phyloP scores from a whole-genome alignment of 192 early-diverging fungal species.

The Lobosporangium transversale region DNA sequence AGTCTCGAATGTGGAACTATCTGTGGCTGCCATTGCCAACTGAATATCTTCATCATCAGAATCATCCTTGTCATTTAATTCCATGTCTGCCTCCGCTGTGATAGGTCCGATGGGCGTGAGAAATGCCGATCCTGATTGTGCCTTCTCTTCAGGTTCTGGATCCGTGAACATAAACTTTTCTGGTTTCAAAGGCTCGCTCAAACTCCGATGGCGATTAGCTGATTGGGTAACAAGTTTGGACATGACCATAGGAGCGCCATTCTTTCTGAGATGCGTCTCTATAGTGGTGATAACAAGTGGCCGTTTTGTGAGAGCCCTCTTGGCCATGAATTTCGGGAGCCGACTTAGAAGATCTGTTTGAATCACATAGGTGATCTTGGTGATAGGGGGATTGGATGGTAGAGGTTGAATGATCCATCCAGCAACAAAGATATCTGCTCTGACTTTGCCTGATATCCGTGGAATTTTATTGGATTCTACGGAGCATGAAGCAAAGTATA shows the following conservation, averaged over 20 bases:
- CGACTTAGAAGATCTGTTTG: constrained; percentile 63
- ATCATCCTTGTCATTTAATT: constrained; percentile 22
- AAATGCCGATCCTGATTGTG: constrained; percentile 32
- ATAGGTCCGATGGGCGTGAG: constrained; percentile 26
- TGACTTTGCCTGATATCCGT: constrained; percentile 52
- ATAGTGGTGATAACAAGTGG: constrained; percentile 62
- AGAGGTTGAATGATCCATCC: constrained; percentile 69
- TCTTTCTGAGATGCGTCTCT: constrained; percentile 63
- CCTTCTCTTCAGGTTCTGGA: constrained; percentile 16
- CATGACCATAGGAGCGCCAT: constrained; percentile 52
- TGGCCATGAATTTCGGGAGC: constrained; percentile 66
- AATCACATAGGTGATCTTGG: constrained; percentile 65
- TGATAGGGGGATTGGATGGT: constrained; percentile 55
- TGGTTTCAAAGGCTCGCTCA: constrained; percentile 41
- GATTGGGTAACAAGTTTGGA: constrained; percentile 40
- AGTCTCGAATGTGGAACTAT: background rate
- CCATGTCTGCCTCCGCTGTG: constrained; percentile 11
- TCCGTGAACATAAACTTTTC: constrained; percentile 29
- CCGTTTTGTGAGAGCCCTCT: constrained; percentile 59
- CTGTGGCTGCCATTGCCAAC: background rate
- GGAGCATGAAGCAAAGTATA: constrained; percentile 61
- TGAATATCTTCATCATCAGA: constrained; percentile 26
- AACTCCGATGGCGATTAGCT: constrained; percentile 40
- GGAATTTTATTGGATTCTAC: constrained; percentile 61
- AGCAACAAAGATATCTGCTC: constrained; percentile 57